Conservation (phyloP, 805 yeast species). For the Sungouiozyma intestinalis region DNA sequence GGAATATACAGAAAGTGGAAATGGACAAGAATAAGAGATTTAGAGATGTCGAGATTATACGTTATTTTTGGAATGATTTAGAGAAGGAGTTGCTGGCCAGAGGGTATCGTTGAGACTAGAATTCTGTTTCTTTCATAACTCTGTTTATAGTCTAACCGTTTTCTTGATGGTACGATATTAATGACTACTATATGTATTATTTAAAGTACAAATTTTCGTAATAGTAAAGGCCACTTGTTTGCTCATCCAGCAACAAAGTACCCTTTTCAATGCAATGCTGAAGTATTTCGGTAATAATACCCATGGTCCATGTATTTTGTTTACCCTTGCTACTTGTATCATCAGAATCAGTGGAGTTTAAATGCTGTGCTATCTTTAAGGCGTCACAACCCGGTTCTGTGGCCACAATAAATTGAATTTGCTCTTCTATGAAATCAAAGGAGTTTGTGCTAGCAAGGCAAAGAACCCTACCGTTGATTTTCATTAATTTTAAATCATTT, state of each 20-base stretch:
- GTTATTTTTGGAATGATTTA: slow-evolving; percentile 72
- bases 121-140: too few species aligned
- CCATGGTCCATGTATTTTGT: slow-evolving; percentile 52
- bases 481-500: slow-evolving; percentile 31
- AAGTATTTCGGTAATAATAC: slow-evolving; percentile 55
- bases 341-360: slow-evolving; percentile 12
- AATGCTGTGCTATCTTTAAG: slow-evolving; percentile 16
- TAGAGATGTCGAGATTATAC: slow-evolving; percentile 79
- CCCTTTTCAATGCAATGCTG: slow-evolving; percentile 49
- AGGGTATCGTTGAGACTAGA: slow-evolving; percentile 39
- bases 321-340: slow-evolving; percentile 5
- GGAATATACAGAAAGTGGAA: slow-evolving; percentile 78
- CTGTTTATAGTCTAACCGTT: too few species aligned
- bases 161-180: not conserved
- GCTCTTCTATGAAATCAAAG: slow-evolving; percentile 21
- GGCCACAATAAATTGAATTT: slow-evolving; percentile 19
- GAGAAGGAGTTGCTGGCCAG: slow-evolving; percentile 62
- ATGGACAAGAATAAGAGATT: slow-evolving; percentile 78
- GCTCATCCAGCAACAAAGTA: slow-evolving; percentile 53
- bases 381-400: slow-evolving; percentile 23
- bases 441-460: slow-evolving; percentile 26
- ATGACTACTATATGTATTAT: not conserved
- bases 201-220: slow-evolving; percentile 37
- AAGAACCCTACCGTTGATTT: slow-evolving; percentile 29
- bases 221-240: slow-evolving; percentile 54